Conservation (phyloP, 2,329 filamentous ascomycete species). For the Hypoxylon rubiginosum region DNA sequence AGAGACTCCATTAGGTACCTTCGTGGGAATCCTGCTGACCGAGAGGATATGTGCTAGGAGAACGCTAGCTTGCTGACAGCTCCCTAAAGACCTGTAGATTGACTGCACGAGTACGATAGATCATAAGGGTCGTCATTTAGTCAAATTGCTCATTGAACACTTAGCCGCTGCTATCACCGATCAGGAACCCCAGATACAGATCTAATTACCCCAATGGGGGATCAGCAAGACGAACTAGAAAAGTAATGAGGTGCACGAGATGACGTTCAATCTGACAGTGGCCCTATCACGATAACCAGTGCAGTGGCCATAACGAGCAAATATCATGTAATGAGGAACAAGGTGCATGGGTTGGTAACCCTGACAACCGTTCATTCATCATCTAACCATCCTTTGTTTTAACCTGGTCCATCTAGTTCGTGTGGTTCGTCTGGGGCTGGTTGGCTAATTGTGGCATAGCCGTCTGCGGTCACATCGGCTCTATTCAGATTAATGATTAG, state of each 20-base stretch:
- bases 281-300: conserved; percentile 43
- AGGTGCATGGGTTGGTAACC: conserved; percentile 34
- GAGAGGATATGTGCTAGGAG: not conserved
- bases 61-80: conserved; percentile 13
- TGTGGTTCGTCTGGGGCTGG: conserved; percentile 14
- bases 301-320: conserved; percentile 32
- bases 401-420: conserved; percentile 18
- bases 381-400: conserved; percentile 5
- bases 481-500: conserved; percentile 35
- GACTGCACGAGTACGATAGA: conserved; percentile 24
- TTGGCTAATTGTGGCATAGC: conserved; percentile 35
- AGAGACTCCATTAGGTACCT: not conserved
- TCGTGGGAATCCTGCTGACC: not conserved
- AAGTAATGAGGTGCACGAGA: conserved; percentile 43
- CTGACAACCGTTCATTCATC: conserved; percentile 35
- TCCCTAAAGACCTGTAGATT: conserved; percentile 11
- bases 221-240: conserved; percentile 25
- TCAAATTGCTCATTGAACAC: conserved; percentile 30
- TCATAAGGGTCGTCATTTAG: conserved; percentile 26
- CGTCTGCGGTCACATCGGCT: conserved; percentile 33
- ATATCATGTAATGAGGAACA: conserved; percentile 22
- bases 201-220: too few species aligned
- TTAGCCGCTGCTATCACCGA: too few species aligned
- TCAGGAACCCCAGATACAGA: too few species aligned
- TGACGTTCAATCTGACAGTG: conserved; percentile 44